Evolutionary conservation across 164 flowering plant genomes (phyloP), one percentile per base, ranked within the genome.

Genomic region (Chloranthus sessilifolius): DNA sequence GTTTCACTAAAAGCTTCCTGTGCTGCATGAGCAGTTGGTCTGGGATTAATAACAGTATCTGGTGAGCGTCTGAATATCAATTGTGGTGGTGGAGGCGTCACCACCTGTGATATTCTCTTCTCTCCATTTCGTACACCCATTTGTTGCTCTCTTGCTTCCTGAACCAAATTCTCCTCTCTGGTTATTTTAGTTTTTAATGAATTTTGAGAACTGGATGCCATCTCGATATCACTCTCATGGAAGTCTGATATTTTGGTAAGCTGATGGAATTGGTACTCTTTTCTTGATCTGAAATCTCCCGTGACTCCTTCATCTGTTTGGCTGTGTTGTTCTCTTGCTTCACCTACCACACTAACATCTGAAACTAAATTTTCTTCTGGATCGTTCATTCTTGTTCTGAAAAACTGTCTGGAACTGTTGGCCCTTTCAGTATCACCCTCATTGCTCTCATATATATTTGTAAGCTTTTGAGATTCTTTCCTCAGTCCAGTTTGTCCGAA

Each of bases 31-130:
- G 52, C 62, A 7, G 52, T 51, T 22, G 53, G 36, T 19, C 49
- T 64, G 3, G 14, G 31, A 24, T 35, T 19, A 16, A 17, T 25
- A 59, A 46, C 10, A 38, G 29, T 46, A 33, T 29, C 55, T 44
- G 36, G 3, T 25, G 74, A 58, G 45, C 65, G 71, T 64, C 67
- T 55, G 33, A 21, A 39, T 20, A 52, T 52, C 20, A 49, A 41
- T 23, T 76, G 81, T 58, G 74, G 53, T 22, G 73, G 56, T 25
- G 80, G 73, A 65, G 80, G 72, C 34, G 58, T 55, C 62, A 73
- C 21, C 36, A 54, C 47, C 45, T 71, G 66, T 27, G 72, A 50
- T 25, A 44, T 67, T 55, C 60, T 73, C 47, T 50, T 42, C 21
- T 55, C 56, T 25, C 25, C 50, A 14, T 24, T 59, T 21, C 35